These are phyloP conservation scores for Dunaliella primolecta DNA, from an alignment of 139 green algal species.

Conservation along the genomic window DNA sequence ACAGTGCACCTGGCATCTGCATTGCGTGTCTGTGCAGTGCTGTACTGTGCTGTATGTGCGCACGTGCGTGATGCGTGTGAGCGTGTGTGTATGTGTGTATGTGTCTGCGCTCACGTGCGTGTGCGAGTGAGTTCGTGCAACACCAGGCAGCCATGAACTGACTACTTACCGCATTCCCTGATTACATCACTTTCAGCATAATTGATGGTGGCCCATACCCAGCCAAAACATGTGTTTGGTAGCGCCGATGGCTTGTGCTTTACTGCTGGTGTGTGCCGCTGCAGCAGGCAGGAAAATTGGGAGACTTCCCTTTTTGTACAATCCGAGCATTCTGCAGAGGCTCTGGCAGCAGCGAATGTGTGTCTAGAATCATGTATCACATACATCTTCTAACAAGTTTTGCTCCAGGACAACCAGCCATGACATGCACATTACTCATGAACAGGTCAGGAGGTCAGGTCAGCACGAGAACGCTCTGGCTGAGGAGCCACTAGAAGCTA, in stretches of 20 bases:
- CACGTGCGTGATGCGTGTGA: background rate
- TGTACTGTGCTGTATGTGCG: slow-evolving; percentile 9
- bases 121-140: background rate
- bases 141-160: too few relatives aligned
- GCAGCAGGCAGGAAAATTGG: background rate
- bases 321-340: background rate
- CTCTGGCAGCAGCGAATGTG: background rate
- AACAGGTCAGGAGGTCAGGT: too few relatives aligned
- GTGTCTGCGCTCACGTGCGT: background rate
- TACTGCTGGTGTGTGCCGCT: background rate
- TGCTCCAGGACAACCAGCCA: background rate
- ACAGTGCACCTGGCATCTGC: too few relatives aligned
- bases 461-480: too few relatives aligned
- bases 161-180: background rate
- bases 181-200: slow-evolving; percentile 9
- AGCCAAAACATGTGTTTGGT: background rate
- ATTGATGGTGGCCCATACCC: background rate
- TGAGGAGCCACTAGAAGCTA: too few relatives aligned
- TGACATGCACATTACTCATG: background rate
- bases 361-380: background rate
- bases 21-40: too few relatives aligned
- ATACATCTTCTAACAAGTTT: background rate
- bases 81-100: background rate
- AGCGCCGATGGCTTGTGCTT: background rate
- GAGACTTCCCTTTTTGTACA: background rate